Base-by-base conservation (phyloP, 2,329 filamentous ascomycete species). In the Geosmithia putterillii region DNA sequence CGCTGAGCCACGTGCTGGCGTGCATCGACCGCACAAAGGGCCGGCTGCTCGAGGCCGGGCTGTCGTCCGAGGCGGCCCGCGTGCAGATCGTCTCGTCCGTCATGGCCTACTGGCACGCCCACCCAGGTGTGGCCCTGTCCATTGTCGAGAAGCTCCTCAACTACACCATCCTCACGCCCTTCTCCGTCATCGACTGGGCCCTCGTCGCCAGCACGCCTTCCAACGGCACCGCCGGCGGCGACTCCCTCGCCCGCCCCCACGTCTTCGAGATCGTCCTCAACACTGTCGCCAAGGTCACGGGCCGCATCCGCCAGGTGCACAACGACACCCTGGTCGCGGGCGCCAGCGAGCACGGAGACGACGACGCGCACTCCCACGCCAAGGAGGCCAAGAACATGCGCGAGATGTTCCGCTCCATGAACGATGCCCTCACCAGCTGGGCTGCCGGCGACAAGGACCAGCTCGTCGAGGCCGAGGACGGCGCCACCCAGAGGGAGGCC, bases 61-160 rank as follows among this genome's bases (percentile, higher is more conserved):
- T 81, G 1, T 73, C 79, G 39, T 90, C 85, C 0, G 77, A 87
- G 46, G 73, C 74, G 2, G 88, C 87, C 1, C 79, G 88, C 36
- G 76, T 80, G 37, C 92, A 98, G 62, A 94, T 98, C 55, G 85
- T 96, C 52, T 78, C 82, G 5, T 86, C 86, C 4, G 88, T 96
- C 35, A 86, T 95, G 69, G 73, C 81, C 36, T 98, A 95, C 68
- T 98, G 92, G 92, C 76, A 77, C 40, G 82, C 90, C 25, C 90
- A 98, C 54, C 88, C 90, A 0, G 92, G 92, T 46, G 82, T 94
- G 38, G 92, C 88, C 3, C 78, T 96, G 51, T 86, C 85, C 52
- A 94, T 98, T 53, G 76, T 96, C 46, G 90, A 96, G 69, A 96
- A 96, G 64, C 75, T 98, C 5, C 81, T 98, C 52, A 98, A 96